phyloP scores from a whole-genome alignment of 495 filamentous ascomycete species.

The Lasiosphaeria hispida region DNA sequence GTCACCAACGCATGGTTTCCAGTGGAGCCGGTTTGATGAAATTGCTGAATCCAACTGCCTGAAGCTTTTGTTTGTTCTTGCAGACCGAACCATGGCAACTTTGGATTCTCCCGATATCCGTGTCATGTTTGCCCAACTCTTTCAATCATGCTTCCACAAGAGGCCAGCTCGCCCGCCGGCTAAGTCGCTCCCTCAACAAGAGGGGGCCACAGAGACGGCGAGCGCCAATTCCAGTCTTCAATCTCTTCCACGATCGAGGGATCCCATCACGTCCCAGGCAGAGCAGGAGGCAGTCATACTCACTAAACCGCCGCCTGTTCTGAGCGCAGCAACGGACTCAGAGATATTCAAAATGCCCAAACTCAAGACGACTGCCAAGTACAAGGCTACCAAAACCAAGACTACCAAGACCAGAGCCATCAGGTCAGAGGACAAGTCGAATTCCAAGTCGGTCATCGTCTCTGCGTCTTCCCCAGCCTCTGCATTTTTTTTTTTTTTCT shows the following conservation, averaged over 20 bases:
- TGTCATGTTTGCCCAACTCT: slow-evolving; percentile 24
- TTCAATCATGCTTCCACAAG: slow-evolving; percentile 30
- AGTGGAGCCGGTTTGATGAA: slow-evolving; percentile 13
- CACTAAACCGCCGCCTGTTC: neutral
- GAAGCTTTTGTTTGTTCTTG: neutral
- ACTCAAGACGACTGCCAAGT: slow-evolving; percentile 10
- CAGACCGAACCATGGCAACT: neutral
- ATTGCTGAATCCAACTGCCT: slow-evolving; percentile 10
- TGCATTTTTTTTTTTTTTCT: too few relatives aligned
- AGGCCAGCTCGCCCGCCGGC: slow-evolving; percentile 9
- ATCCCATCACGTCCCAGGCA: neutral
- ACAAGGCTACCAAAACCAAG: too few relatives aligned
- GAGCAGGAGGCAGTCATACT: neutral
- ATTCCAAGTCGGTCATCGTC: slow-evolving; percentile 16
- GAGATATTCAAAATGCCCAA: slow-evolving; percentile 15
- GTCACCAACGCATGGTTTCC: neutral
- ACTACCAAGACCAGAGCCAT: too few relatives aligned
- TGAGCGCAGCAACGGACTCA: neutral
- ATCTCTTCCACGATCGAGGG: neutral
- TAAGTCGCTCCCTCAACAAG: slow-evolving; percentile 16
- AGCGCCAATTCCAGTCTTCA: slow-evolving; percentile 18
- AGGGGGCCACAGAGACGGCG: slow-evolving; percentile 26
- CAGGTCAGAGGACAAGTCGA: slow-evolving; percentile 4
- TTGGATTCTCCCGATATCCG: slow-evolving; percentile 3
- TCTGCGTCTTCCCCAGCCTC: neutral